Percentiles rank a stretch among this genome's conserved stretches.
Evolutionary conservation across 306 rosid species (phyloP).

Genomic region (Dalbergia oliveri): DNA sequence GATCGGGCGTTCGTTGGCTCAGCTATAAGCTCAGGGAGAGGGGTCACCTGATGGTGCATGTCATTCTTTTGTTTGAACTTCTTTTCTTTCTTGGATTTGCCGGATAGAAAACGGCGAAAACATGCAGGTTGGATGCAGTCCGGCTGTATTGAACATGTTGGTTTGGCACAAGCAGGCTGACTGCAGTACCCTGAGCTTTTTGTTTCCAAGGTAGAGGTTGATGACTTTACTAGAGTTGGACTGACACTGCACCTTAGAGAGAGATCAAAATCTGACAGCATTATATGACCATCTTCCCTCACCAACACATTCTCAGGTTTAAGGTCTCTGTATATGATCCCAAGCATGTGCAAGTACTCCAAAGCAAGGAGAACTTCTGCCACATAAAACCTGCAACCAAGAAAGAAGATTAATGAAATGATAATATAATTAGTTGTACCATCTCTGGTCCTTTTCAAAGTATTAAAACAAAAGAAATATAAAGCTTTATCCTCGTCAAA

Average conservation of each 20-base stretch:
- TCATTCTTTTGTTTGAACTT: slow-evolving; percentile 70
- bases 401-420: slow-evolving; percentile 3
- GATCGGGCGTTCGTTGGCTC: slow-evolving; percentile 96
- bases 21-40: slow-evolving; percentile 88
- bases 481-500: neutral
- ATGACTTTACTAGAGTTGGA: slow-evolving; percentile 81
- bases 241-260: slow-evolving; percentile 87
- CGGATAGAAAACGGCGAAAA: slow-evolving; percentile 73
- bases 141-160: slow-evolving; percentile 83
- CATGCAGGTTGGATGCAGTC: slow-evolving; percentile 90
- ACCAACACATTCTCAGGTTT: slow-evolving; percentile 98
- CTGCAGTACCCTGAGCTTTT: slow-evolving; percentile 79
- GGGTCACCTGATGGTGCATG: slow-evolving; percentile 71
- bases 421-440: slow-evolving; percentile 1
- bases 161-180: slow-evolving; percentile 81
- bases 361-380: slow-evolving; percentile 98
- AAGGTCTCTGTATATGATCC: slow-evolving; percentile 94
- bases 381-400: slow-evolving; percentile 83
- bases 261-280: slow-evolving; percentile 97
- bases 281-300: slow-evolving; percentile 97
- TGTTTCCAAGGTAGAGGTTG: slow-evolving; percentile 56
- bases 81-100: slow-evolving; percentile 76
- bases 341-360: slow-evolving; percentile 99
- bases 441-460: neutral
- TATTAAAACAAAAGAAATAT: neutral